phyloP scores from a whole-genome alignment of 192 early-diverging fungal genomes.

The Helicostylum pulchrum region DNA sequence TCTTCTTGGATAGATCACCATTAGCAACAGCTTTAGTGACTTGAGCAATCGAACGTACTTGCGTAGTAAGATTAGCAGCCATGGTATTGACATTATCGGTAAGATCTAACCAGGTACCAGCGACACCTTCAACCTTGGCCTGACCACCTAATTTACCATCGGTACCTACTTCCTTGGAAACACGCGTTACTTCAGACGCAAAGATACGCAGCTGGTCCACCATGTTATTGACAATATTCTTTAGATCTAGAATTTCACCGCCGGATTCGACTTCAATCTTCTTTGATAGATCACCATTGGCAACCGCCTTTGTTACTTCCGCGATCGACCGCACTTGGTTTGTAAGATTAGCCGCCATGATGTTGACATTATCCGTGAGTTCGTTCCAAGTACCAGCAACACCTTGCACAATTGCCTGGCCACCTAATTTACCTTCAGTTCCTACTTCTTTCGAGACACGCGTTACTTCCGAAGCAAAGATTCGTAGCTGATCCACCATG shows the following conservation, averaged over 20 bases:
- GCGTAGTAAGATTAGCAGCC: conserved; percentile 57
- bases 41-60: conserved; percentile 64
- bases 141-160: conserved; percentile 76
- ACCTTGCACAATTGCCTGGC: conserved; percentile 51
- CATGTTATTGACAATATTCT: conserved; percentile 61
- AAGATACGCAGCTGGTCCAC: conserved; percentile 57
- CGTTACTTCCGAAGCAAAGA: conserved; percentile 57
- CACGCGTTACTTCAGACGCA: conserved; percentile 59
- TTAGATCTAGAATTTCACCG: conserved; percentile 56
- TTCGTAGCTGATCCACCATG: conserved; percentile 57
- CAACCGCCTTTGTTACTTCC: conserved; percentile 49
- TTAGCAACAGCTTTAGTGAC: conserved; percentile 56
- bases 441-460: conserved; percentile 67
- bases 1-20: conserved; percentile 55
- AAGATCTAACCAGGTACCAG: conserved; percentile 72
- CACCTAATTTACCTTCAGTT: conserved; percentile 60
- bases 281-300: conserved; percentile 48
- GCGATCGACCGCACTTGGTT: conserved; percentile 53
- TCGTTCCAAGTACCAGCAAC: conserved; percentile 56
- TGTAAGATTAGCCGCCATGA: conserved; percentile 57
- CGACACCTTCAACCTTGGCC: conserved; percentile 65
- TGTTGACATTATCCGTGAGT: conserved; percentile 55
- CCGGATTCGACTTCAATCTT: conserved; percentile 48
- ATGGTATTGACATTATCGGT: conserved; percentile 68
- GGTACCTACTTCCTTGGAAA: conserved; percentile 62